These are phyloP conservation scores for Thielaviopsis cerberus DNA, from an alignment of 2,329 filamentous ascomycete genomes.

Conservation along the genomic window DNA sequence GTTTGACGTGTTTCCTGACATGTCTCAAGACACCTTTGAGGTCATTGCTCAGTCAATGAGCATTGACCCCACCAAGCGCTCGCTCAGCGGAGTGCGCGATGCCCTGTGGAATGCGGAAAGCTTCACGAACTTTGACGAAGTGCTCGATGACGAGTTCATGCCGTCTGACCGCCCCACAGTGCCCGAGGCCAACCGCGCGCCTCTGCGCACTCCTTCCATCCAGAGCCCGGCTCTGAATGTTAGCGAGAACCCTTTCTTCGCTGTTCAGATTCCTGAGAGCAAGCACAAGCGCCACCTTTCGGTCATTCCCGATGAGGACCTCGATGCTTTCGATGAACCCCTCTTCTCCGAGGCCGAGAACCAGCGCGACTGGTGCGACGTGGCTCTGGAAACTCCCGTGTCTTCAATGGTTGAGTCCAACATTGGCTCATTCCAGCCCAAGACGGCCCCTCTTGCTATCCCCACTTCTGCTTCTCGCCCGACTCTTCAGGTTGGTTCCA, in stretches of 20 bases:
- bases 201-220: constrained; percentile 84
- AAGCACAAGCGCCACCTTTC: constrained; percentile 40
- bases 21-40: constrained; percentile 96
- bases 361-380: constrained; percentile 60
- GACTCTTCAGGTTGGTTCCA: constrained; percentile 35
- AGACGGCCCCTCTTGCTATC: constrained; percentile 31
- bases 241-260: constrained; percentile 16
- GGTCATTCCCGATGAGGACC: constrained; percentile 55
- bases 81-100: constrained; percentile 57
- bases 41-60: constrained; percentile 82
- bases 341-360: constrained; percentile 64
- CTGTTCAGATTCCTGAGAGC: background rate
- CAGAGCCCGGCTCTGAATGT: constrained; percentile 46
- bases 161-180: constrained; percentile 59
- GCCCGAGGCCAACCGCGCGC: constrained; percentile 78
- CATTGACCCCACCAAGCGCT: constrained; percentile 76
- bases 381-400: constrained; percentile 57
- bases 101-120: constrained; percentile 63
- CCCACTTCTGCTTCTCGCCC: background rate
- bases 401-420: constrained; percentile 61
- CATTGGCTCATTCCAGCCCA: constrained; percentile 14
- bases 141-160: constrained; percentile 73
- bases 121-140: constrained; percentile 88
- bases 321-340: constrained; percentile 65
- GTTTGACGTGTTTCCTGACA: constrained; percentile 94